Base-by-base conservation (phyloP, 257 asterid genomes). In the Solanum paucissectum region DNA sequence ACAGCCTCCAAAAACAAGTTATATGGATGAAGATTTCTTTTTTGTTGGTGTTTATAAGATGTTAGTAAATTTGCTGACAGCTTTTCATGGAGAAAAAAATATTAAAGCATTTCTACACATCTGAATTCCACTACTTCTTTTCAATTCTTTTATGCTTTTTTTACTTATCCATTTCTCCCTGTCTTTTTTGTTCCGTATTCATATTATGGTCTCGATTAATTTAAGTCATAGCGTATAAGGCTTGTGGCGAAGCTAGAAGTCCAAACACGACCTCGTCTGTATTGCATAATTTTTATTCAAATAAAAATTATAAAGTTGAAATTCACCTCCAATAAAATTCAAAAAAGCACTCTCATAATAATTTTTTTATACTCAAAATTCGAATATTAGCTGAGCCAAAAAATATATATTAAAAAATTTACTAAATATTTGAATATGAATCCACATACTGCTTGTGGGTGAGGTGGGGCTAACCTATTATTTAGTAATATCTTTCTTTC, bases 111-210 rank as follows among this genome's bases (percentile, higher is more conserved):
- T 75, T 83, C 85, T 88, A 85, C 84, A 83, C 85, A 88, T 88
- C 66, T 85, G 83, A 88, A 84, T 38, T 88, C 91, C 93, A 89
- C 93, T 87, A 52, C 87, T 84, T 87, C 68, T 33, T 27, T 73
- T 83, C 69, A 37, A 77, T 84, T 87, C 38, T 42, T 79, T 84
- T 87, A 52, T 60, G 12, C 29, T 32, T 46, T 81, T 79, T 87
- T 85, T 37, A 69, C 60, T 49, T 85, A 85, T 52, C 87, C 88
- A 87, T 72, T 87, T 12, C 21, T 20, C 37, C 42, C 20, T 87
- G 64, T 55, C 55, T 49, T 55, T 77, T 73, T 73, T 34, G 16
- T 21, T 21, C 5, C 0, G 0, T 9, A 73, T 34, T 2, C 0
- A 0, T 73, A 36, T 36, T 73, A 73, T 4, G 5, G 1, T 20